Evolutionary conservation across 495 filamentous ascomycete species (phyloP).

Genomic region (Thozetella sp.): DNA sequence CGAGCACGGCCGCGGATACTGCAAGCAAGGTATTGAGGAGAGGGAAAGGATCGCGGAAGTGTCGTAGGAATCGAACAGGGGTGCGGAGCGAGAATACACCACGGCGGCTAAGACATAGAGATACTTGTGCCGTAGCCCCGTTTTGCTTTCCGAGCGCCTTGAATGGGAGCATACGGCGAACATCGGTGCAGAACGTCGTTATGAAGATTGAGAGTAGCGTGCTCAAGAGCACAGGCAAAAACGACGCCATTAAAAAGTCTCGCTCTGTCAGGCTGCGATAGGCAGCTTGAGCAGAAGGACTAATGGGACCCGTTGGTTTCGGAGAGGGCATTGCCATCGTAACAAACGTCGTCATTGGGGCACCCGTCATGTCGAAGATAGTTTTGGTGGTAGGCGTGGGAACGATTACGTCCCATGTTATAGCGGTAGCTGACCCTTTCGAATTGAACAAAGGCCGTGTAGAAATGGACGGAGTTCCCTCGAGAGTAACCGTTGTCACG

Average conservation of each 20-base stretch:
- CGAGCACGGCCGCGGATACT: slow-evolving; percentile 18
- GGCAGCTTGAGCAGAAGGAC: too few species aligned
- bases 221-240: slow-evolving; percentile 22
- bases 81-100: slow-evolving; percentile 18
- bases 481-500: too few species aligned
- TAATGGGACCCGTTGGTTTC: too few species aligned
- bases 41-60: slow-evolving; percentile 15
- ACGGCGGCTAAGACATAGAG: slow-evolving; percentile 21
- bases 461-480: too few species aligned
- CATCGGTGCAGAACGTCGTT: slow-evolving; percentile 19
- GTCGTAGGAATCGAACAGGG: slow-evolving; percentile 17
- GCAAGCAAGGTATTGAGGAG: slow-evolving; percentile 20
- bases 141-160: slow-evolving; percentile 19
- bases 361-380: too few species aligned
- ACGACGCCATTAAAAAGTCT: slow-evolving; percentile 25
- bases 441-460: too few species aligned
- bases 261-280: slow-evolving; percentile 3
- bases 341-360: too few species aligned
- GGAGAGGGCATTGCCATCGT: too few species aligned
- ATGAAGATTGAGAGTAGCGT: slow-evolving; percentile 22
- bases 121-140: slow-evolving; percentile 20
- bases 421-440: too few species aligned
- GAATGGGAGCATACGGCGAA: slow-evolving; percentile 27
- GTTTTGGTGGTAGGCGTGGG: too few species aligned
- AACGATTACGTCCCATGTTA: too few species aligned